Base-by-base conservation (phyloP, 257 asterid genomes). In the Solanum medicagineum region DNA sequence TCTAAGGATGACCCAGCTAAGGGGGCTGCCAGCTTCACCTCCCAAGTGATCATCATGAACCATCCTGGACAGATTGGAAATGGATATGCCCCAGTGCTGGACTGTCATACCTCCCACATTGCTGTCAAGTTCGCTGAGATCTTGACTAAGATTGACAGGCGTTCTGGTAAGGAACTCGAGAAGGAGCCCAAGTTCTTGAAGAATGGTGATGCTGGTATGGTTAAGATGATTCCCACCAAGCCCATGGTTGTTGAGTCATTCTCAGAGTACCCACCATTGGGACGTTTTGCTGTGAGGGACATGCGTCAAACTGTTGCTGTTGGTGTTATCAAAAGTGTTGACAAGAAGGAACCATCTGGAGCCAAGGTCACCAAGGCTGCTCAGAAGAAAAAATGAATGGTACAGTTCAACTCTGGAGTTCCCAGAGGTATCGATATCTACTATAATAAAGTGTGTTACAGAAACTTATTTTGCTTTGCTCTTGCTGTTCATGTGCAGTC, bases 291-390 rank as follows among this genome's bases (percentile, higher is more conserved):
- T 45, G 96, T 93, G 42, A 88, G 96, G 85, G 95, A 93, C 85
- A 93, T 93, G 97, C 92, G 94, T 17, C 97, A 93, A 54, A 93
- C 97, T 1, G 95, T 92, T 14, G 97, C 97, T 83, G 97, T 93
- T 63, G 95, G 96, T 87, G 94, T 93, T 26, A 90, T 91, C 88
- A 93, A 93, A 93, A 87, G 83, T 59, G 96, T 93, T 47, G 96
- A 93, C 62, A 93, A 93, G 95, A 93, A 93, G 91, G 97, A 93
- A 42, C 94, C 97, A 4, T 45, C 90, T 6, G 97, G 95, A 17
- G 97, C 97, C 36, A 93, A 93, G 92, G 92, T 93, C 56, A 93
- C 96, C 87, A 93, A 94, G 93, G 97, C 96, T 81, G 97, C 97
- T 15, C 94, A 68, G 19, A 94, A 94, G 95, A 93, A 92, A 89